These are phyloP conservation scores for Glebionis coronaria DNA, from an alignment of 129 eudicot species.

Conservation along the genomic window DNA sequence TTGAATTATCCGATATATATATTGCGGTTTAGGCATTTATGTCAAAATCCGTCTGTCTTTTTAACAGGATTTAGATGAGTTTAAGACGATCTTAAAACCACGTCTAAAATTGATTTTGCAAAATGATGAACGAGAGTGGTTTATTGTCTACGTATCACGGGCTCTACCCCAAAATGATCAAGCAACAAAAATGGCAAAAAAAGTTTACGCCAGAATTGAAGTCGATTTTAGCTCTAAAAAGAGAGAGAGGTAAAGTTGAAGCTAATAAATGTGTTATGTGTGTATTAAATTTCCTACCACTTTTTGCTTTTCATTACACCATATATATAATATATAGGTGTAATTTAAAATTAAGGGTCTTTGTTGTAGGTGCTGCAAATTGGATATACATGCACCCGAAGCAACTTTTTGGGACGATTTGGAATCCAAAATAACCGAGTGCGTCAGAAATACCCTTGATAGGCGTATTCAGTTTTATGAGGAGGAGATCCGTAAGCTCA, in stretches of 20 bases:
- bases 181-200: conserved; percentile 94
- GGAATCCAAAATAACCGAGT: conserved; percentile 84
- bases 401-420: conserved; percentile 87
- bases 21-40: background rate
- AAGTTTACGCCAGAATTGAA: conserved; percentile 91
- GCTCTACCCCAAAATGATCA: conserved; percentile 94
- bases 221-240: conserved; percentile 97
- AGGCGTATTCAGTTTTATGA: conserved; percentile 91
- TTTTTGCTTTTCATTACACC: background rate
- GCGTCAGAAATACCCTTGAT: conserved; percentile 83
- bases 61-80: conserved; percentile 92
- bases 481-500: conserved; percentile 96
- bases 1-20: background rate
- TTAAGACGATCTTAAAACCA: conserved; percentile 93
- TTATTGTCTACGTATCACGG: conserved; percentile 86
- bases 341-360: conserved; percentile 13
- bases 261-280: conserved; percentile 2
- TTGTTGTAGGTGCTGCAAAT: conserved; percentile 81
- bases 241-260: conserved; percentile 69
- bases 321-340: background rate
- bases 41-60: conserved; percentile 2
- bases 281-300: background rate
- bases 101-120: conserved; percentile 89
- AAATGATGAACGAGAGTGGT: conserved; percentile 98
- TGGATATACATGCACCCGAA: conserved; percentile 83